Evolutionary conservation across 306 rosid species (phyloP).

Genomic region (Quercus parvula): DNA sequence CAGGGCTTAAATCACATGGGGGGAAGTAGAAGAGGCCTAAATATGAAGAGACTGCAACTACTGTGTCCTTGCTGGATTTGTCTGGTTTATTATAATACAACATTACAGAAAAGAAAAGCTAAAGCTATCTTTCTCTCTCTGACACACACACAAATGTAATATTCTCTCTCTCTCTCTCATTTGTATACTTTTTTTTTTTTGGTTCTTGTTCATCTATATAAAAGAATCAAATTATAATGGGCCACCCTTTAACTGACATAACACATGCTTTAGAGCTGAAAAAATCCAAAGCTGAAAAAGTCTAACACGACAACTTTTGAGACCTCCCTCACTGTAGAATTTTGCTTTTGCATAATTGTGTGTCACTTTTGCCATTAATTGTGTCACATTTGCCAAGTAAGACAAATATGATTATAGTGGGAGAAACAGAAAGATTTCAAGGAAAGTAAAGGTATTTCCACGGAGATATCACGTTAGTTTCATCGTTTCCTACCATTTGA

Average conservation of each 20-base stretch:
- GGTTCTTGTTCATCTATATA: constrained; percentile 13
- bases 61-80: constrained; percentile 38
- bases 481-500: constrained; percentile 14
- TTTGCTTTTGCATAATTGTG: background rate
- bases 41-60: constrained; percentile 20
- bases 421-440: background rate
- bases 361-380: background rate
- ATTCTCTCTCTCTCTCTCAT: background rate
- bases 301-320: background rate
- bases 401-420: constrained; percentile 15
- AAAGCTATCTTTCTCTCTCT: background rate
- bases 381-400: constrained; percentile 6
- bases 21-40: constrained; percentile 18
- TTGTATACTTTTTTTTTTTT: background rate
- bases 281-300: background rate
- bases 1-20: constrained; percentile 44
- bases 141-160: background rate
- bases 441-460: background rate
- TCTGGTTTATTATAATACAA: constrained; percentile 26
- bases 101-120: constrained; percentile 15
- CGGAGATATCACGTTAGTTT: background rate
- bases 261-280: constrained; percentile 17
- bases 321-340: background rate
- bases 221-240: constrained; percentile 22
- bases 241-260: constrained; percentile 26